Conservation (phyloP, 352 stramenopile species). For the Blastocystis hominis region DNA sequence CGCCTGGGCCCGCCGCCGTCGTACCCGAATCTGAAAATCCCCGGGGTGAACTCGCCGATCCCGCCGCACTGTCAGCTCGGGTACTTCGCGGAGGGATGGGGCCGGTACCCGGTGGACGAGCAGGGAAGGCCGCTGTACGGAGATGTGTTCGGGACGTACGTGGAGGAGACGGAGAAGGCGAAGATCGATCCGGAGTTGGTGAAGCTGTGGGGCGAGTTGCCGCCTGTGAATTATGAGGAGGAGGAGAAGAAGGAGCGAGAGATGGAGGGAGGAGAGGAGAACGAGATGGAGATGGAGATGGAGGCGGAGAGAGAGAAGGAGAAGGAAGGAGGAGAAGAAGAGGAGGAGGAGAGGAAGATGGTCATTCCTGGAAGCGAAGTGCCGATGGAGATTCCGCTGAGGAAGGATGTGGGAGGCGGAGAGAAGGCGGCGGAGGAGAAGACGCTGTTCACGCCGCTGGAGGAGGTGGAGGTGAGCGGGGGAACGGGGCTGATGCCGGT, state of each 20-base stretch:
- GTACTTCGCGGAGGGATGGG: slow-evolving; percentile 89
- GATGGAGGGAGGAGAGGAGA: background rate
- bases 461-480: slow-evolving; percentile 38
- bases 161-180: background rate
- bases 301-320: background rate
- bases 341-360: background rate
- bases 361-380: background rate
- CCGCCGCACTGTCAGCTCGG: slow-evolving; percentile 81
- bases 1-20: slow-evolving; percentile 87
- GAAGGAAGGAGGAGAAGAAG: background rate
- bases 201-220: slow-evolving; percentile 7
- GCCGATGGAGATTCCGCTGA: background rate
- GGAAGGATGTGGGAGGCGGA: slow-evolving; percentile 29
- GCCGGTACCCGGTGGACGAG: slow-evolving; percentile 89
- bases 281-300: background rate
- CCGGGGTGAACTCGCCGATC: slow-evolving; percentile 89
- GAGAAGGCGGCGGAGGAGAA: slow-evolving; percentile 36
- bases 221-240: background rate
- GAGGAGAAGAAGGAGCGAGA: background rate
- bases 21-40: slow-evolving; percentile 89
- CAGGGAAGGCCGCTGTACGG: slow-evolving; percentile 87
- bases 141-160: slow-evolving; percentile 75
- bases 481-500: background rate
- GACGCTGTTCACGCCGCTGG: slow-evolving; percentile 40
- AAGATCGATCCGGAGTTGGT: background rate